Base-by-base conservation (phyloP, 306 rosid genomes). In the Malus fusca region DNA sequence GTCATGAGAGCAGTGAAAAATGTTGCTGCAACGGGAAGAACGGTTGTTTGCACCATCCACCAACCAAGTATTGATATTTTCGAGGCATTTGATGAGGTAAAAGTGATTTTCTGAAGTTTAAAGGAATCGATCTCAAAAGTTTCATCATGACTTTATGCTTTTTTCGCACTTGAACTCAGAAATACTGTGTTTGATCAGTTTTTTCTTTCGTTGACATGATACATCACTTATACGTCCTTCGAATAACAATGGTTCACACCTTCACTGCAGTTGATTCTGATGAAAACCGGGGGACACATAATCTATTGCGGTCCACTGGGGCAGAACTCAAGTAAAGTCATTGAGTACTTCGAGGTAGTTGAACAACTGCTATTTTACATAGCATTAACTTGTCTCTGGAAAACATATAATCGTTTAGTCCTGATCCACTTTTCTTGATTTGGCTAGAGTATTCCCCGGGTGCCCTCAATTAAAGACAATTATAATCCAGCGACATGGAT, bases 1-100 rank as follows among this genome's bases (percentile, higher is more conserved):
- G 94, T 91, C 51, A 87, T 91, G 88, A 90, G 97, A 74, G 92
- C 97, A 76, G 97, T 89, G 86, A 91, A 88, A 85, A 91, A 87
- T 80, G 88, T 91, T 31, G 90, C 86, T 31, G 81, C 78, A 72
- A 89, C 97, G 3, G 97, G 97, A 51, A 87, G 97, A 81, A 87
- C 97, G 22, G 87, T 83, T 0, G 92, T 91, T 80, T 91, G 97
- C 87, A 91, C 97, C 51, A 89, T 91, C 73, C 92, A 91, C 77
- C 97, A 91, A 70, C 94, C 94, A 77, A 91, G 97, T 80, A 91
- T 89, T 11, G 94, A 86, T 77, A 88, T 91, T 73, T 91, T 91
- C 51, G 97, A 91, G 80, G 85, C 90, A 76, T 91, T 91, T 64
- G 92, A 91, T 81, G 97, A 91, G 94, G 97, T 91, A 88, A 78